Conservation (phyloP, 106 monocot genomes). For the Dendrobium officinale region DNA sequence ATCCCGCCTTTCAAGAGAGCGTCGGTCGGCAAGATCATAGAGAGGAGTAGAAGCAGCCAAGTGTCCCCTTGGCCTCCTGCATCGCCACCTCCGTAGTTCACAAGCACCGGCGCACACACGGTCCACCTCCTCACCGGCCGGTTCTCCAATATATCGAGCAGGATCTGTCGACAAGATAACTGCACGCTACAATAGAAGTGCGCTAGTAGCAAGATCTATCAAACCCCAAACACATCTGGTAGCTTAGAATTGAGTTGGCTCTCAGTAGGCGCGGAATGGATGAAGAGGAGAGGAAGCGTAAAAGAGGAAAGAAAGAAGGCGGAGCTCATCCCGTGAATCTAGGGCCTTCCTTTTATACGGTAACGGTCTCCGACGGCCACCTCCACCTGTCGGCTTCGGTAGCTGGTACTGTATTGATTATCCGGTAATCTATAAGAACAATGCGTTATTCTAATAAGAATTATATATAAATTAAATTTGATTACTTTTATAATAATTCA, state of each 20-base stretch:
- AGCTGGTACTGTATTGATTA: background rate
- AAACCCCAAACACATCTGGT: background rate
- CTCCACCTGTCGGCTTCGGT: background rate
- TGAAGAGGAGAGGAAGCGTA: background rate
- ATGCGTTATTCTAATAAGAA: no score
- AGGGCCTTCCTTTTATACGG: conserved; percentile 6
- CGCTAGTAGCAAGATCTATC: background rate
- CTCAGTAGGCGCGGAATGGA: background rate
- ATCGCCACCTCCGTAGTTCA: background rate
- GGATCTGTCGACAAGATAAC: background rate
- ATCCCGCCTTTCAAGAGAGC: background rate
- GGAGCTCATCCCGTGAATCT: conserved; percentile 7
- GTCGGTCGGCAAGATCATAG: conserved; percentile 4
- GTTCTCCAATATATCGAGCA: background rate
- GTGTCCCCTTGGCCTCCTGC: background rate
- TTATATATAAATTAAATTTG: no score
- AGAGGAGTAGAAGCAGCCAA: conserved; percentile 22
- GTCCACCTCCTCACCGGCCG: background rate
- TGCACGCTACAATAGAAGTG: background rate
- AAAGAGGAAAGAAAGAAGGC: background rate
- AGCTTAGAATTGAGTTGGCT: background rate
- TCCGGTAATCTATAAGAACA: background rate
- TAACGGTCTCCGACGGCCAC: background rate
- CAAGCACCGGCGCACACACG: background rate
- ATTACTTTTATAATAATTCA: no score